These are phyloP conservation scores for Hanseniaspora uvarum DNA, from an alignment of 1,139 yeast genomes.

Conservation along the genomic window DNA sequence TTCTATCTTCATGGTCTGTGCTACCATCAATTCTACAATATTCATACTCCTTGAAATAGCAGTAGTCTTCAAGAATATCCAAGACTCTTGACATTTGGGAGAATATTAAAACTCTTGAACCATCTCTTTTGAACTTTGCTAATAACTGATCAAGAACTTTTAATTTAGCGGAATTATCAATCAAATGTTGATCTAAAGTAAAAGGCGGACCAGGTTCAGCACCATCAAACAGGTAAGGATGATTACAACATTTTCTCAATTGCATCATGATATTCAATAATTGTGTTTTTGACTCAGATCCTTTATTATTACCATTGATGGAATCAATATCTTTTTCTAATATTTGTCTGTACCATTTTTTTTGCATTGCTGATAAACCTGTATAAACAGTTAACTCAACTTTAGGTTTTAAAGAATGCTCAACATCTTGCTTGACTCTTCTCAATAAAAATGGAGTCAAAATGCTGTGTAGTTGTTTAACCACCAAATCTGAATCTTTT, in stretches of 20 bases:
- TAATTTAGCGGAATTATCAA: constrained; percentile 63
- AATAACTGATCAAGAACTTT: constrained; percentile 58
- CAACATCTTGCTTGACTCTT: constrained; percentile 70
- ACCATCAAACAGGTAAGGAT: constrained; percentile 73
- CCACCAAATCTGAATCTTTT: constrained; percentile 51
- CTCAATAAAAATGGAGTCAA: constrained; percentile 64
- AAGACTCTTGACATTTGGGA: constrained; percentile 76
- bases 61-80: constrained; percentile 70
- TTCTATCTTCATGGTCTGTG: constrained; percentile 67
- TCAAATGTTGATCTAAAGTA: constrained; percentile 73
- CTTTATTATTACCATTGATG: constrained; percentile 68
- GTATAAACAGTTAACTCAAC: constrained; percentile 63
- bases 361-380: constrained; percentile 68
- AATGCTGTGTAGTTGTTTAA: constrained; percentile 81
- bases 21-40: constrained; percentile 77
- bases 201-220: constrained; percentile 85
- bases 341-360: constrained; percentile 62
- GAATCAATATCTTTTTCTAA: constrained; percentile 76
- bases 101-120: constrained; percentile 65
- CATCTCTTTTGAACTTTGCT: constrained; percentile 52
- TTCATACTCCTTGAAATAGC: constrained; percentile 53
- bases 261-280: constrained; percentile 74
- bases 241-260: constrained; percentile 72
- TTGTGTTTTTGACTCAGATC: constrained; percentile 64
- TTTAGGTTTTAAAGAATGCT: constrained; percentile 64